Evolutionary conservation across 306 rosid genomes (phyloP).

Genomic region (Trifolium repens): DNA sequence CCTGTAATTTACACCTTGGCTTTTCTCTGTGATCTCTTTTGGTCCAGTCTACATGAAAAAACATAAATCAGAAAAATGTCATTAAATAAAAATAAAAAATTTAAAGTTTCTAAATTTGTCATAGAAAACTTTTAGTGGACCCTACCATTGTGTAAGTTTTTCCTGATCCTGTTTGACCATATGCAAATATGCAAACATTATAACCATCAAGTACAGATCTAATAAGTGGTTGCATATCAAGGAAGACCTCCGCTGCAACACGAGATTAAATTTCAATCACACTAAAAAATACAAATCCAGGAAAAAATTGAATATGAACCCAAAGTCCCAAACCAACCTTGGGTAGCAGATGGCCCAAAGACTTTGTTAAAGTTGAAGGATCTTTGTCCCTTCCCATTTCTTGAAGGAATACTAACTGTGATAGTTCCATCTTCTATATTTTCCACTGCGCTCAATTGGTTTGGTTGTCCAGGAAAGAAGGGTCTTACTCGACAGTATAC

Average conservation of each 20-base stretch:
- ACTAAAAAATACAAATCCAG: conserved; percentile 21
- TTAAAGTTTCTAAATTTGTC: not conserved
- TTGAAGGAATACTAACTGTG: conserved; percentile 71
- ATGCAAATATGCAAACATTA: conserved; percentile 94
- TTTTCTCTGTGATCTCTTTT: conserved; percentile 80
- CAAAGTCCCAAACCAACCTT: conserved; percentile 59
- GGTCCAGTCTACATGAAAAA: conserved; percentile 78
- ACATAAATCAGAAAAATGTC: conserved; percentile 30
- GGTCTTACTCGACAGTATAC: conserved; percentile 98
- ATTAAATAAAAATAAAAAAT: not conserved
- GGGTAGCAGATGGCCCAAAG: conserved; percentile 89
- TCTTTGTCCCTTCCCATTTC: conserved; percentile 75
- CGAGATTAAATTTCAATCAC: not conserved
- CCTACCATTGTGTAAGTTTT: conserved; percentile 89
- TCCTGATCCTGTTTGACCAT: conserved; percentile 97
- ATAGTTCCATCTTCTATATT: conserved; percentile 78
- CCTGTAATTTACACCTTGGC: conserved; percentile 93
- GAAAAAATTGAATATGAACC: conserved; percentile 30
- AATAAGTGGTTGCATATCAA: conserved; percentile 88
- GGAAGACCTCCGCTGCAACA: conserved; percentile 81
- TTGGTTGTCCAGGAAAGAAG: conserved; percentile 71
- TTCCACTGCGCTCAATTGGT: conserved; percentile 70
- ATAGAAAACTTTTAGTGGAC: conserved; percentile 12
- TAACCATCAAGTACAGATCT: conserved; percentile 93
- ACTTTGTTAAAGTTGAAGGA: conserved; percentile 87